Evolutionary conservation across 495 filamentous ascomycete species (phyloP), one percentile per base, ranked within the genome.

Genomic region (Hypoxylon crocopeplum): DNA sequence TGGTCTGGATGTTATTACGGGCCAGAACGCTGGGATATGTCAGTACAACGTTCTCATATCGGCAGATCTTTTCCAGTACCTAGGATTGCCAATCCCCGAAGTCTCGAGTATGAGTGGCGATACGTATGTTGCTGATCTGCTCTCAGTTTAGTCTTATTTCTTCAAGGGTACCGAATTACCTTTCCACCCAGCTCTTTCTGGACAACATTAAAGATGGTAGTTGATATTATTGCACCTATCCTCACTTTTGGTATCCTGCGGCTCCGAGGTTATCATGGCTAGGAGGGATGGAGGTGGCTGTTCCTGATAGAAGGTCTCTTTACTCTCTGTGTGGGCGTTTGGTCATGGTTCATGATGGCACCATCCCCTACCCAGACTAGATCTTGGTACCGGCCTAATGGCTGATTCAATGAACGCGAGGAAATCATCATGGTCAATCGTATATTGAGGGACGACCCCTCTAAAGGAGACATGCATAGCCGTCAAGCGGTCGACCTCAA

Each of bases 391-490:
- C 81, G 88, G 2, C 86, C 86, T 0, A 88, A 86, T 56, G 86
- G 86, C 20, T 88, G 84, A 83, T 88, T 88, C 67, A 79, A 72
- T 7, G 84, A 86, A 53, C 72, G 72, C 2, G 84, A 88, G 61
- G 83, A 85, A 55, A 71, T 70, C 11, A 88, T 90, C 54, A 79
- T 90, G 45, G 86, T 89, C n/a, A 91, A 88, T 59, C 82, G 88
- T 10, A 79, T 89, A n/a, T 70, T 91, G 20, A 76, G 85, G 13
- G 87, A 89, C 59, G 86, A 89, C 64, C 87, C 87, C 0, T 79
- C 77, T 20, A 88, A 89, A 65, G 83, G 84, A 20, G 77, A 77
- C 49, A 82, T 82, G 80, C 76, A 81, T 64, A 80, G 78, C 41
- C 72, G 87, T 3, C 84, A 91, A 70, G 82, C 80, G 1, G 69